These are phyloP conservation scores for Scheffersomyces amazonensis DNA, from an alignment of 805 yeast species.

Conservation along the genomic window DNA sequence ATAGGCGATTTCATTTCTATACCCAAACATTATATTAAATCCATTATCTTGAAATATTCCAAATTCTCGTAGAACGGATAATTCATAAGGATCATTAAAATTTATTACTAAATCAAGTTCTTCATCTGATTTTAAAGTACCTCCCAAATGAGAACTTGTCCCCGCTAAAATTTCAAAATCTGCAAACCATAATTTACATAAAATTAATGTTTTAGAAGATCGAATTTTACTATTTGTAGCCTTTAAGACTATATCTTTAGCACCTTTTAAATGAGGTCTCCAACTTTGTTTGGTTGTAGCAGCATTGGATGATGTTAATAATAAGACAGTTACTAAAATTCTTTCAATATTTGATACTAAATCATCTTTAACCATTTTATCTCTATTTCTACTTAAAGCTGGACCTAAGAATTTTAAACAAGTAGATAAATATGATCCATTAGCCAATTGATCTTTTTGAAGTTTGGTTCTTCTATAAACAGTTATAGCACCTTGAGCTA, in stretches of 20 bases:
- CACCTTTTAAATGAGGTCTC: slow-evolving; percentile 65
- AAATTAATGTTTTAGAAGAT: slow-evolving; percentile 40
- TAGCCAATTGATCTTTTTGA: slow-evolving; percentile 28
- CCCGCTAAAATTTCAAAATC: slow-evolving; percentile 58
- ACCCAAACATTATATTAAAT: slow-evolving; percentile 49
- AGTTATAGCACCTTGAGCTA: slow-evolving; percentile 70
- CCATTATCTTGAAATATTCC: slow-evolving; percentile 42
- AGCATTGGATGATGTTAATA: slow-evolving; percentile 63
- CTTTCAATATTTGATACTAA: slow-evolving; percentile 53
- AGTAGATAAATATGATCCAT: slow-evolving; percentile 59
- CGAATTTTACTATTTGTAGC: slow-evolving; percentile 18
- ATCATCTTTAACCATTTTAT: slow-evolving; percentile 9
- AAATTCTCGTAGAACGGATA: slow-evolving; percentile 31
- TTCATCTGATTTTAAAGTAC: slow-evolving; percentile 47
- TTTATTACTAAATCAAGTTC: slow-evolving; percentile 38
- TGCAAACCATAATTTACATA: slow-evolving; percentile 58
- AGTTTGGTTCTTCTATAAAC: slow-evolving; percentile 38
- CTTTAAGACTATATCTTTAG: slow-evolving; percentile 56
- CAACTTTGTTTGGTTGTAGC: slow-evolving; percentile 52
- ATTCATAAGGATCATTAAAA: slow-evolving; percentile 24
- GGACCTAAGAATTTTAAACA: slow-evolving; percentile 59
- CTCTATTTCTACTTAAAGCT: slow-evolving; percentile 22
- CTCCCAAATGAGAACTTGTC: slow-evolving; percentile 52
- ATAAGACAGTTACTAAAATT: slow-evolving; percentile 59
- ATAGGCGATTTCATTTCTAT: slow-evolving; percentile 37